These are phyloP conservation scores for Fusarium oxysporum DNA, from an alignment of 2,329 filamentous ascomycete genomes.

Conservation along the genomic window DNA sequence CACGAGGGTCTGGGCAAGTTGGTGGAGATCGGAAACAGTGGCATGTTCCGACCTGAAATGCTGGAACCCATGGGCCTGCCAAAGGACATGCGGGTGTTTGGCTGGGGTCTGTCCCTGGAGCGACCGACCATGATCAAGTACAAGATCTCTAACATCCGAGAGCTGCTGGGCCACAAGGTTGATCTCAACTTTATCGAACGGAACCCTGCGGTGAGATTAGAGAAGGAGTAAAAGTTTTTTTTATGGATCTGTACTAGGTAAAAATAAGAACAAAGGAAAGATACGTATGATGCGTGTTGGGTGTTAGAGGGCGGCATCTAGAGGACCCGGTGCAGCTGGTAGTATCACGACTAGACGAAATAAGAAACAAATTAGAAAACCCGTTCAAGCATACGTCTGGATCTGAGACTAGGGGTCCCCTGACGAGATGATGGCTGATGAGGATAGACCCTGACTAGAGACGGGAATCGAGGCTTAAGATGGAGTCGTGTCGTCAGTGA, in stretches of 20 bases:
- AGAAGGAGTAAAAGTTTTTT: slow-evolving; percentile 72
- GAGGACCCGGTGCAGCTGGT: slow-evolving; percentile 12
- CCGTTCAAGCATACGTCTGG: slow-evolving; percentile 15
- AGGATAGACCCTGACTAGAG: slow-evolving; percentile 34
- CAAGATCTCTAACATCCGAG: slow-evolving; percentile 88
- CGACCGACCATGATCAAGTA: slow-evolving; percentile 98
- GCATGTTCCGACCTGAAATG: slow-evolving; percentile 99
- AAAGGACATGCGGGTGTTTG: slow-evolving; percentile 91
- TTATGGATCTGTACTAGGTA: background rate
- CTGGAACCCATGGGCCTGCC: slow-evolving; percentile 93
- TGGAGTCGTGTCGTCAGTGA: slow-evolving; percentile 38
- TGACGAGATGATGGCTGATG: slow-evolving; percentile 23
- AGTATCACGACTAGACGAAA: slow-evolving; percentile 42
- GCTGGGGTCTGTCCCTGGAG: slow-evolving; percentile 92
- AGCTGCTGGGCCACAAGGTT: slow-evolving; percentile 94
- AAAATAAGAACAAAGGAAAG: slow-evolving; percentile 4
- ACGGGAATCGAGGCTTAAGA: slow-evolving; percentile 32
- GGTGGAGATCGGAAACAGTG: slow-evolving; percentile 97
- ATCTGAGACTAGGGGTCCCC: slow-evolving; percentile 11
- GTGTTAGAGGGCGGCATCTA: slow-evolving; percentile 26
- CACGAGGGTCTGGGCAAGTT: slow-evolving; percentile 90
- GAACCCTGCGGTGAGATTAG: slow-evolving; percentile 90
- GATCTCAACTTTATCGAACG: slow-evolving; percentile 92
- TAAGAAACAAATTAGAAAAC: slow-evolving; percentile 19
- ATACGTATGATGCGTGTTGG: slow-evolving; percentile 13